Conservation (phyloP, 2,329 filamentous ascomycete species). For the Fusarium hostae region DNA sequence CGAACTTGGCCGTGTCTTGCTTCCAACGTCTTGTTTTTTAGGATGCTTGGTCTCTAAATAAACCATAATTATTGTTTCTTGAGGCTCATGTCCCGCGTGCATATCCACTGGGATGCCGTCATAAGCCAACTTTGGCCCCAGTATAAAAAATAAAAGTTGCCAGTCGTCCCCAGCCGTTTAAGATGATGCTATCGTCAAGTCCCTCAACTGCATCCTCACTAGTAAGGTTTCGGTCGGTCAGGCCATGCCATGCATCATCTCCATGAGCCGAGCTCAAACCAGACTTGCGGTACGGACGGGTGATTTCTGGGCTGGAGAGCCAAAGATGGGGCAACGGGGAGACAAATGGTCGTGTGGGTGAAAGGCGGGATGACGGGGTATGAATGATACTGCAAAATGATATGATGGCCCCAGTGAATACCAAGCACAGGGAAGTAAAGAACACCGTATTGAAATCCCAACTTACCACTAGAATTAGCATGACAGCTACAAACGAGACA, state of each 20-base stretch:
- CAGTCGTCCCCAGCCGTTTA: not conserved
- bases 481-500: constrained; percentile 19
- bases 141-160: not conserved
- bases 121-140: constrained; percentile 26
- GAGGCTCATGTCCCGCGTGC: constrained; percentile 10
- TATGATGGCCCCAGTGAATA: constrained; percentile 24
- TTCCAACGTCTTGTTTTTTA: constrained; percentile 28
- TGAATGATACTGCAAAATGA: constrained; percentile 26
- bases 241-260: constrained; percentile 37
- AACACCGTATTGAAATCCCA: constrained; percentile 10
- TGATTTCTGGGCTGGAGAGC: constrained; percentile 25
- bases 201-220: constrained; percentile 5
- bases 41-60: not conserved
- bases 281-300: constrained; percentile 31
- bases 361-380: constrained; percentile 37
- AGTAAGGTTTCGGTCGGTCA: constrained; percentile 39
- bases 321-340: constrained; percentile 29
- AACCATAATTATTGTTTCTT: not conserved
- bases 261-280: constrained; percentile 34
- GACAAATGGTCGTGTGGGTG: constrained; percentile 29
- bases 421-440: constrained; percentile 9
- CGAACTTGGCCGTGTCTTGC: constrained; percentile 36
- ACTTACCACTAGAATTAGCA: constrained; percentile 42
- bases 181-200: constrained; percentile 30
- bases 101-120: constrained; percentile 33